Conservation (phyloP, 768 basidiomycete species). For the Macrolepiota fuliginosa region DNA sequence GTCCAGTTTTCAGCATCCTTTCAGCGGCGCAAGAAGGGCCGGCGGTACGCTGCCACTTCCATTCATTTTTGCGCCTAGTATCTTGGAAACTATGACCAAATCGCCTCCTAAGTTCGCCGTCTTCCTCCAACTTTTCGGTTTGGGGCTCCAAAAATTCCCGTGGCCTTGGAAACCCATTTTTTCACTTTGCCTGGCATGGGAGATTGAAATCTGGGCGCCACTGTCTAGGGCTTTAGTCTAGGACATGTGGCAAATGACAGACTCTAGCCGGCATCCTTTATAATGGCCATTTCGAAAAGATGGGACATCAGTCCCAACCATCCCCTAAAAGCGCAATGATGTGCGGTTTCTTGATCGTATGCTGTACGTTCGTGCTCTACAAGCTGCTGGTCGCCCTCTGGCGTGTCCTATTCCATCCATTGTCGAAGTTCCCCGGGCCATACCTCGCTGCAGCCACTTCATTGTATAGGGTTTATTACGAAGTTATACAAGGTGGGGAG, state of each 20-base stretch:
- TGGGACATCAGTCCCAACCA: neutral
- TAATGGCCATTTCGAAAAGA: neutral
- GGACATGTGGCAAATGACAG: neutral
- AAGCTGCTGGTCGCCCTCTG: no score
- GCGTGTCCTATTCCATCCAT: no score
- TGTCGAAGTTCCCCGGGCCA: neutral
- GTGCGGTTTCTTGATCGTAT: neutral
- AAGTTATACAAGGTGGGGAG: conserved; percentile 28
- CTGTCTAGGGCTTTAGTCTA: no score
- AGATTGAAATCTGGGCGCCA: no score
- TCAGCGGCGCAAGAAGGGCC: neutral
- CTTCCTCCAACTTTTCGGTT: no score
- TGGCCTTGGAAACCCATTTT: no score
- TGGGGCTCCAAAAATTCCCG: no score
- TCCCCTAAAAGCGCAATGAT: neutral
- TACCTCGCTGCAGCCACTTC: conserved; percentile 29
- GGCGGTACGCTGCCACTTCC: no score
- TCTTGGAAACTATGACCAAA: conserved; percentile 2
- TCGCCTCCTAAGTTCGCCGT: no score
- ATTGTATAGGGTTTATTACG: conserved; percentile 33
- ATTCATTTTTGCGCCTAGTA: neutral
- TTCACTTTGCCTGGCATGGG: no score
- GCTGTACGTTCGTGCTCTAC: conserved; percentile 7
- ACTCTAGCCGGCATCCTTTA: no score
- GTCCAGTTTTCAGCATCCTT: neutral